Base-by-base conservation (phyloP, 345 rosid genomes). In the Crucihimalaya himalaica region DNA sequence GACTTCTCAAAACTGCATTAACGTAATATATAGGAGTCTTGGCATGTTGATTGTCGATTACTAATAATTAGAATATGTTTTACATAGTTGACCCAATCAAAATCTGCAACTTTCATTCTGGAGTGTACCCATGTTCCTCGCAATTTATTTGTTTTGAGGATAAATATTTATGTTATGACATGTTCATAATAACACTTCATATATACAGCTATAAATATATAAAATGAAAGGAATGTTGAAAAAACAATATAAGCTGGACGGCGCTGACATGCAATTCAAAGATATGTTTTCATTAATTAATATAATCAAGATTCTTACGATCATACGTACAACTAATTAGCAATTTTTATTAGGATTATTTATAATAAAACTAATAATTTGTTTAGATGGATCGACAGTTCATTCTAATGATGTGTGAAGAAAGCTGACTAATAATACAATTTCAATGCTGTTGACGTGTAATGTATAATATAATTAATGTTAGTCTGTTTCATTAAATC, bases 81-180 rank as follows among this genome's bases (percentile, higher is more conserved):
- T 27, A 66, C 66, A 56, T 56, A 74, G 72, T 66, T 74, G 72
- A 74, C 78, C 23, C 15, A n/a, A n/a, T n/a, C n/a, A 50, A 57
- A 51, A 39, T 10, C 5, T 58, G 2, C 43, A 4, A 25, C 5
- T 25, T 56, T 34, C 13, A 21, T 23, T 15, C 46, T 21, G n/a
- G n/a, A n/a, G n/a, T n/a, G 10, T 51, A 15, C 71, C 66, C 72
- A 74, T 74, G 72, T 66, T 66, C 60, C 34, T 57, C 52, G 53
- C 51, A 34, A 57, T 66, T 73, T 12, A 35, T 35, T 45, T 34
- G 16, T 37, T 56, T 21, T 19, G 34, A 32, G 28, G 8, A 51
- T 13, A n/a, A 21, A 51, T 39, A 18, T n/a, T n/a, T n/a, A n/a
- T n/a, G n/a, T n/a, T n/a, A n/a, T n/a, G n/a, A n/a, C n/a, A n/a